phyloP scores from a whole-genome alignment of 2,329 filamentous ascomycete genomes.

The Sporothrix globosa region DNA sequence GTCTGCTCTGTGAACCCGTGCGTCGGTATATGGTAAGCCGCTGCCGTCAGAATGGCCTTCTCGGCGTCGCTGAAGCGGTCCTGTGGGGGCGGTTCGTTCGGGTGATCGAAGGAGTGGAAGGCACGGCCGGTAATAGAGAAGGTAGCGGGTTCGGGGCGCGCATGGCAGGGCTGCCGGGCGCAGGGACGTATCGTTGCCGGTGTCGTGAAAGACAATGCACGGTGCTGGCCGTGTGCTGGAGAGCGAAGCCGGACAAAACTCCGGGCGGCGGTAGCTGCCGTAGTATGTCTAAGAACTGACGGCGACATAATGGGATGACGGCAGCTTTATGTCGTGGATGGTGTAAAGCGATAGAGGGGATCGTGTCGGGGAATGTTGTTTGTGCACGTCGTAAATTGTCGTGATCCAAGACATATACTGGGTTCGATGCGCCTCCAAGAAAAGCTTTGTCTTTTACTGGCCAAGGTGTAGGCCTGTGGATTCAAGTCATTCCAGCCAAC shows the following conservation, averaged over 20 bases:
- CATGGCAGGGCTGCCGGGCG: not conserved
- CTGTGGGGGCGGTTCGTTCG: slow-evolving; percentile 64
- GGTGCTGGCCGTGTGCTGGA: not conserved
- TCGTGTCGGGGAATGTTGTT: not conserved
- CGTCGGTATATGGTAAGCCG: slow-evolving; percentile 74
- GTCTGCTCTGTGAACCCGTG: slow-evolving; percentile 80
- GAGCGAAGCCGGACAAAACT: not conserved
- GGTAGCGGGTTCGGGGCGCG: slow-evolving; percentile 1
- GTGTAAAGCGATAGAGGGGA: not conserved
- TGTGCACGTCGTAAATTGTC: not conserved
- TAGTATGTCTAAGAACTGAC: not conserved
- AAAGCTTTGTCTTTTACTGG: no score
- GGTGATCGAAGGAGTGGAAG: slow-evolving; percentile 78
- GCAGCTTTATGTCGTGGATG: not conserved
- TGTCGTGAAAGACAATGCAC: not conserved
- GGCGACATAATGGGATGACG: slow-evolving; percentile 9
- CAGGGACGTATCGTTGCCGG: not conserved
- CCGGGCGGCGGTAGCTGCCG: slow-evolving; percentile 20
- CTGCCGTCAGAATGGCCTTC: slow-evolving; percentile 76
- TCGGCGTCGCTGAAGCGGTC: slow-evolving; percentile 70
- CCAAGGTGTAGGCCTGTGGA: no score
- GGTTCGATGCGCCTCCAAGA: not conserved
- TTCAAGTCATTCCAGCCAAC: no score
- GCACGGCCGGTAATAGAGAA: slow-evolving; percentile 39
- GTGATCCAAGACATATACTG: not conserved